Base-by-base conservation (phyloP, 148 eudicot genomes). In the Persicaria tinctoria region DNA sequence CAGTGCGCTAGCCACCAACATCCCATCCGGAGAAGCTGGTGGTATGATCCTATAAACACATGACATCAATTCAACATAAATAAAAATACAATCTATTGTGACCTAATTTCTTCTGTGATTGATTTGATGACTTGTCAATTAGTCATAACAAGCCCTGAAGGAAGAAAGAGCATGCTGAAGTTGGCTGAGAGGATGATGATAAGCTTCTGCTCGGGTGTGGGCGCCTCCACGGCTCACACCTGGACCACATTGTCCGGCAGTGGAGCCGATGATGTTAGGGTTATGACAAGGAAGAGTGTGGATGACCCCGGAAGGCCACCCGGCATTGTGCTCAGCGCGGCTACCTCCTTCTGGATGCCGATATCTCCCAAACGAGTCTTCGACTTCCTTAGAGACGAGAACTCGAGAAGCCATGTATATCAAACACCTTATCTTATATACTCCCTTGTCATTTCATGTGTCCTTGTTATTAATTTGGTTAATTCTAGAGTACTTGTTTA, bases 241-340 rank as follows among this genome's bases (percentile, higher is more conserved):
- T 96, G 99, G 99, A 92, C 99, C 2, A 92, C 97, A 13, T 78
- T 96, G 63, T 96, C 99, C 0, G 99, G 97, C 3, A 92, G 96
- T n/a, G 97, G 93, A 0, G 94, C 90, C 3, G 97, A 96, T 75
- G 97, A 96, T 81, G 99, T 96, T n/a, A 82, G 99, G 51, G 99
- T 96, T 11, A 96, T 96, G 99, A 96, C 97, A 68, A 81, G 99
- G 45, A 96, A 96, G 80, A 96, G 99, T 76, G 84, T 96, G 89
- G 99, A 96, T 82, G 97, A 96, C 72, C 99, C 99, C 0, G 99
- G 99, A 23, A 90, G 97, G 80, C 99, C 99, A 17, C 99, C 97
- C 0, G 99, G 99, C 64, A 96, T 96, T 46, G 97, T 96, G 13
- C 88, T 96, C 5, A 96, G 97, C 53, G 99, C 99, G 62, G 99